Evolutionary conservation across 441 rosid genomes (phyloP).

Genomic region (Croton laevigatus): DNA sequence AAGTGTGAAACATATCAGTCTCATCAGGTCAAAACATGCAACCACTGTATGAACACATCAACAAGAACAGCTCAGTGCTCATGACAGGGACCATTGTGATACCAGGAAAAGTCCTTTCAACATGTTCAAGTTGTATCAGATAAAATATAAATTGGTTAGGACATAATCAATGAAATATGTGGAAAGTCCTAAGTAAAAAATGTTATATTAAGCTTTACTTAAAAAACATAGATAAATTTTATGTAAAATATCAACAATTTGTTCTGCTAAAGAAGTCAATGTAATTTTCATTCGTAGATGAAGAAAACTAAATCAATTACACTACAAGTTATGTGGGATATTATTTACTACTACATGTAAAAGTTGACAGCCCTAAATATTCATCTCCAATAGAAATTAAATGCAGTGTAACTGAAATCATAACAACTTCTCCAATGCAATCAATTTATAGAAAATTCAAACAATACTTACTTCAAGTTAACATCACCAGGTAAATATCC

Average conservation of each 20-base stretch:
- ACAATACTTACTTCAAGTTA: slow-evolving; percentile 59
- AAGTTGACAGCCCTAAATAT: background rate
- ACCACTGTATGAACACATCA: background rate
- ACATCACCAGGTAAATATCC: slow-evolving; percentile 32
- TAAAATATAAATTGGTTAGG: too few species aligned
- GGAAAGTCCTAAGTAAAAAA: too few species aligned
- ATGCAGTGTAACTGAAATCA: background rate
- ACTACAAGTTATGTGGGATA: background rate
- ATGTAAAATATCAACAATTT: background rate
- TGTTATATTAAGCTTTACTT: background rate
- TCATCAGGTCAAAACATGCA: background rate
- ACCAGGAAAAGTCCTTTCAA: background rate
- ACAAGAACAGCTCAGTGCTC: too few species aligned
- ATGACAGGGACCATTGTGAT: background rate
- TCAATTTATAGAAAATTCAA: background rate
- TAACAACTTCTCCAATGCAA: background rate
- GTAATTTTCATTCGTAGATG: too few species aligned
- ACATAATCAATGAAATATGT: too few species aligned
- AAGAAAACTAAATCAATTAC: background rate
- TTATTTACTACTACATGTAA: background rate
- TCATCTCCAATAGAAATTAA: background rate
- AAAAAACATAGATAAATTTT: background rate
- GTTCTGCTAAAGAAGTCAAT: too few species aligned
- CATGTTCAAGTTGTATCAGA: too few species aligned
- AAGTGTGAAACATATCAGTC: background rate